Base-by-base conservation (phyloP, 2,329 filamentous ascomycete genomes). In the Simplicillium sp. region DNA sequence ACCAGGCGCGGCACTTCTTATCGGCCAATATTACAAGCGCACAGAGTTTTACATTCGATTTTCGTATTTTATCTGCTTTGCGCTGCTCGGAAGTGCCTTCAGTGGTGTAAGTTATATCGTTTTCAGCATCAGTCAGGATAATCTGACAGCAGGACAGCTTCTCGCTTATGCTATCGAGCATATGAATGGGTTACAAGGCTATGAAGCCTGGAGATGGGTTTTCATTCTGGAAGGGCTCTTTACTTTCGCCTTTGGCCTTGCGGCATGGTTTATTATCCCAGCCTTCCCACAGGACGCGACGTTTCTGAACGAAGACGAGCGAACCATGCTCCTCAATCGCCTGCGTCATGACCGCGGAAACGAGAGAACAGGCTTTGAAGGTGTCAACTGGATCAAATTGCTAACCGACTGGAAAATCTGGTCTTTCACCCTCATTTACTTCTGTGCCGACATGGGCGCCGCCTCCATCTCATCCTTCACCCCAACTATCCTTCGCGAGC, bases 171-270 rank as follows among this genome's bases (percentile, higher is more conserved):
- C 40, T 29, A 40, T 45, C 20, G 16, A 43, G 7, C 18, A 45
- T 34, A 43, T 45, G 40, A 15, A 45, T 7, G 44, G 40, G 1
- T n/a, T 41, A 7, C 38, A 41, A 11, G 37, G 39, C 34, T 43
- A 43, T 16, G 44, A 40, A 25, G 44, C 64, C 0, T 75, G 71
- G 71, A 64, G 69, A 44, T 73, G 73, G 54, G 78, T 80, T 47
- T 79, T 79, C 60, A 78, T 79, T 59, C 77, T 80, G 44, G 75
- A 79, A 49, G 75, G 75, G 1, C 52, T 76, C 29, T 49, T 76
- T 44, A 78, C 75, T 11, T 53, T 69, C 16, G 42, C 71, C 31
- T 50, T 70, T 14, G 73, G 69, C 0, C 32, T 65, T 2, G 42
- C 58, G 2, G 70, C 73, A 1, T 72, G 72, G 1, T 59, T 72